Base-by-base conservation (phyloP, 192 early-diverging fungal genomes). In the Coemansia sp. region DNA sequence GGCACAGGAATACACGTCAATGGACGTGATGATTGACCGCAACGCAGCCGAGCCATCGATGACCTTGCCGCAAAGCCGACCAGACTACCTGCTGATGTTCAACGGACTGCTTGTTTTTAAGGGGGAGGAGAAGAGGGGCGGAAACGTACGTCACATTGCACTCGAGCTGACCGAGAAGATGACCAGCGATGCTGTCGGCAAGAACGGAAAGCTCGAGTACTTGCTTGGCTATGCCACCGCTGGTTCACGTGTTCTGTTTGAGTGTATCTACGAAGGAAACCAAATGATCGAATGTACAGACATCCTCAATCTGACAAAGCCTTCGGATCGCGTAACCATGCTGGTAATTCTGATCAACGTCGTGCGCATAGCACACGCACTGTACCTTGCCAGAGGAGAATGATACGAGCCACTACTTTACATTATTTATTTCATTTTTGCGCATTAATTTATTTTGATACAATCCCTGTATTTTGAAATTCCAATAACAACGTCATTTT, bases 31-130 rank as follows among this genome's bases (percentile, higher is more conserved):
- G 43, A 50, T 81, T 19, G 74, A 81, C 59, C 66, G 79, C 11
- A 81, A 76, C 23, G 70, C 73, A 43, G 46, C 65, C 19, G 79
- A 81, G 52, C 17, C 32, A 9, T 75, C 70, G 4, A 71, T 70
- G 66, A 81, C 79, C 19, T 38, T 59, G 19, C 8, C 22, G 10
- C 52, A 42, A 29, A 40, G 52, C 36, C 73, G 79, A 2, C 79
- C 79, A 19, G 74, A 76, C 70, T 81, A 73, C 23, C 59, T 81
- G 45, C 49, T 72, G 53, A 35, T 61, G 11, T 48, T 76, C 19
- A 73, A 73, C 48, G 70, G 67, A 14, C 70, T 64, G 65, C 66
- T 81, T 7, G 79, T 76, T 11, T 81, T 81, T 25, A 81, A 81
- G 22, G 79, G 79, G 11, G 79, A 81, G 56, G 79, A 81, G 38